Base-by-base conservation (phyloP, 202 grass and related monocot species). In the Sporobolus alterniflorus region DNA sequence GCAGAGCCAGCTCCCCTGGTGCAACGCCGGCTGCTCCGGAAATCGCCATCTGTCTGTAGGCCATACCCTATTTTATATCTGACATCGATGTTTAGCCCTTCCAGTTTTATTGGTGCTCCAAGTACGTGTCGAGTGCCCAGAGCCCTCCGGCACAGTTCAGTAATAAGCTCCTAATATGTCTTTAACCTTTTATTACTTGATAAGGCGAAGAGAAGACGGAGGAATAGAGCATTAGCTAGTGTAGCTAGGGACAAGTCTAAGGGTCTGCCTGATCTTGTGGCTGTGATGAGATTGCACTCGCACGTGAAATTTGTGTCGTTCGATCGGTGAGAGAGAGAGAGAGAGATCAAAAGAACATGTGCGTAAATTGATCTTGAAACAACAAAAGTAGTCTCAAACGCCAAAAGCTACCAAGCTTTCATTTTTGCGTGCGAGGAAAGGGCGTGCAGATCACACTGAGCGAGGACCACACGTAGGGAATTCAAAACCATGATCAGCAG, bases 401-500 rank as follows among this genome's bases (percentile, higher is more conserved):
- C 14, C 24, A 75, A 67, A 75, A 57, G 64, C 39, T 22, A 59
- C 25, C 34, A 9, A 28, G 49, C 24, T 90, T 66, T 82, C 78
- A 68, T 78, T 68, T 76, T 90, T 68, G 88, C 83, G 78, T 90
- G 83, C 7, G 60, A 73, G 36, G 73, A 57, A 82, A 75, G 82
- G 69, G 63, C 81, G 76, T 89, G 76, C 62, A 33, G 63, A 57
- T 25, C 70, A 84, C 76, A 84, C 76, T 39, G n/a, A n/a, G n/a
- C 0, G 64, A 80, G 82, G 81, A 81, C 87, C 87, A 84, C 75
- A 32, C 76, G 24, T 1, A 21, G 34, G 59, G 16, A 64, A 48
- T 17, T 20, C 31, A 31, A 63, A 42, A n/a, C 20, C 6, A 36
- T 84, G 33, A 41, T 70, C 17, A 20, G 57, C 17, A 20, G 57